Conservation (phyloP, 1,139 yeast species). For the Diutina ranongensis region DNA sequence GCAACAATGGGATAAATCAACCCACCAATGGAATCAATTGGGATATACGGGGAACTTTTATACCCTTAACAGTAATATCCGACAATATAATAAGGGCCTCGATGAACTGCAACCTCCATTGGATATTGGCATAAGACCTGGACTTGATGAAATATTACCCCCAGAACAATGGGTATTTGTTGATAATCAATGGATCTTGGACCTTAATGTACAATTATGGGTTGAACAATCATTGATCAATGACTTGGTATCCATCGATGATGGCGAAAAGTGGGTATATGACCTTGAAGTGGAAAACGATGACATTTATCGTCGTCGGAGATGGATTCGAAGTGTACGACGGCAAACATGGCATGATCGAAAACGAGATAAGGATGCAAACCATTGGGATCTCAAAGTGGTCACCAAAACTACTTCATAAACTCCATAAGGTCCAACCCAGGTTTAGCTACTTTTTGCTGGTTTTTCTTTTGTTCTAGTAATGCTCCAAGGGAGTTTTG, state of each 20-base stretch:
- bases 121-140: too few species aligned
- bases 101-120: background rate
- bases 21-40: conserved; percentile 47
- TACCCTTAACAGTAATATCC: conserved; percentile 26
- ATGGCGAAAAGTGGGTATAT: conserved; percentile 72
- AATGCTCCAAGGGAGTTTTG: background rate
- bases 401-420: conserved; percentile 4
- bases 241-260: conserved; percentile 48
- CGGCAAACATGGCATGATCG: conserved; percentile 4
- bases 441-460: background rate
- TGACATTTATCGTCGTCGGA: conserved; percentile 10
- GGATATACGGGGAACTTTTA: conserved; percentile 49
- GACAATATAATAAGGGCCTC: too few species aligned
- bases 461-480: background rate
- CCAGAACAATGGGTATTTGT: conserved; percentile 49
- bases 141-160: conserved; percentile 31
- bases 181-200: conserved; percentile 41
- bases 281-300: conserved; percentile 23
- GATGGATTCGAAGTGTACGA: conserved; percentile 10
- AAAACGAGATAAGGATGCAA: background rate
- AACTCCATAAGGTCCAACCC: conserved; percentile 3
- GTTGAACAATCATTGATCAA: conserved; percentile 35
- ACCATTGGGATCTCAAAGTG: background rate
- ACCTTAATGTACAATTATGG: conserved; percentile 50
- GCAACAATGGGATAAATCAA: conserved; percentile 39